phyloP scores from a whole-genome alignment of 176 grass and related monocot genomes.

The Miscanthus lutarioriparius region DNA sequence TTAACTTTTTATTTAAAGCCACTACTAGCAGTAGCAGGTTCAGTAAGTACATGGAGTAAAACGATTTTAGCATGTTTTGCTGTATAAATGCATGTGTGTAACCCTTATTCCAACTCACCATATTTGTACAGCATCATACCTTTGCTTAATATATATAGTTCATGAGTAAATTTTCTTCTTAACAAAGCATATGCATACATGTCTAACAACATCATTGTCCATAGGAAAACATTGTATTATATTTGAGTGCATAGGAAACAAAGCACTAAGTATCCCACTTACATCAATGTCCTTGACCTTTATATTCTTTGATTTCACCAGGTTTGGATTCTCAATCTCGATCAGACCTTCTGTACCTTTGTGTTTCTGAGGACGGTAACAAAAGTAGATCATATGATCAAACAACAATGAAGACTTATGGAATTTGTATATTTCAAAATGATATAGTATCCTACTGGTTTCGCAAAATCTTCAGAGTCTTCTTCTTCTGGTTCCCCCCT shows the following conservation, averaged over 20 bases:
- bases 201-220: neutral
- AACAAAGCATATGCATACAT: neutral
- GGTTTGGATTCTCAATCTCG: slow-evolving; percentile 94
- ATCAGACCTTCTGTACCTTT: slow-evolving; percentile 83
- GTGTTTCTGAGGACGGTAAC: slow-evolving; percentile 50
- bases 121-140: neutral
- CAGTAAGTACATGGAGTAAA: neutral
- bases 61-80: neutral
- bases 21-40: neutral
- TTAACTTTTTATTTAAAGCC: neutral
- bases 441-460: slow-evolving; percentile 39
- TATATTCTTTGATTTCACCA: slow-evolving; percentile 71
- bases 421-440: slow-evolving; percentile 6
- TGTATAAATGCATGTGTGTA: neutral
- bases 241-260: neutral
- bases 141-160: neutral
- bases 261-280: slow-evolving; percentile 39
- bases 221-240: neutral
- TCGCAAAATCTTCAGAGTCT: slow-evolving; percentile 59
- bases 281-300: slow-evolving; percentile 86
- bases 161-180: neutral
- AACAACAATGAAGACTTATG: neutral
- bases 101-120: neutral
- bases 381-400: neutral
- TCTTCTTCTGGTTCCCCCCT: slow-evolving; percentile 51